Conservation (phyloP, 208 protist species). For the Leishmania martiniquensis region DNA sequence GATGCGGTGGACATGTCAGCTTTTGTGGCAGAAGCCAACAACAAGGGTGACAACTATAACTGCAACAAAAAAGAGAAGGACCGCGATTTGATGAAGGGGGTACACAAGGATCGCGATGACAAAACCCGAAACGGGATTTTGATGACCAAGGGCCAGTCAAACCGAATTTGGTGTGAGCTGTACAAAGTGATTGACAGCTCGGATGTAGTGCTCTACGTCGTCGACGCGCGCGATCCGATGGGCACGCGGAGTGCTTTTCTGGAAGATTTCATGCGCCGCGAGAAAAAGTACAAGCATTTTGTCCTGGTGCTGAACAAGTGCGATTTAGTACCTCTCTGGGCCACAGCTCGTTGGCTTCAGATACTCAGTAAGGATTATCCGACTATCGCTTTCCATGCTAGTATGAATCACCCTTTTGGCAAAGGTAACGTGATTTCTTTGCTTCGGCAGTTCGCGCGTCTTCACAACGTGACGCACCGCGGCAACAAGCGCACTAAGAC, state of each 20-base stretch:
- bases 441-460: conserved; percentile 96
- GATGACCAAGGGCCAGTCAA: conserved; percentile 98
- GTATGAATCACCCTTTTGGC: conserved; percentile 99
- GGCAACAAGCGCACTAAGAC: conserved; percentile 89
- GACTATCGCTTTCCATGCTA: conserved; percentile 99
- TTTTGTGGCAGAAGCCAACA: conserved; percentile 51
- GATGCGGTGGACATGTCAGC: conserved; percentile 60
- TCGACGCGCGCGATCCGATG: conserved; percentile 99
- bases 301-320: conserved; percentile 99
- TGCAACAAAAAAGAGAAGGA: conserved; percentile 58
- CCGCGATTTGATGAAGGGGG: conserved; percentile 57
- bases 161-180: conserved; percentile 99
- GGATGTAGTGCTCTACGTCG: conserved; percentile 99
- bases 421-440: conserved; percentile 99
- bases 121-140: conserved; percentile 90
- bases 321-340: conserved; percentile 99
- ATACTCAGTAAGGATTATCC: conserved; percentile 98
- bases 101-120: conserved; percentile 64
- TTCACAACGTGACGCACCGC: conserved; percentile 91
- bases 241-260: conserved; percentile 97
- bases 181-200: conserved; percentile 99
- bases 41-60: conserved; percentile 56
- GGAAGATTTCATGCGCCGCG: conserved; percentile 94
- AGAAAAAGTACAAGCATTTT: conserved; percentile 99
- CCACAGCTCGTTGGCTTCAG: conserved; percentile 97